Evolutionary conservation across 225 moss, liverwort and hornwort species (phyloP).

Genomic region (Bryoerythrophyllum caledonicum): DNA sequence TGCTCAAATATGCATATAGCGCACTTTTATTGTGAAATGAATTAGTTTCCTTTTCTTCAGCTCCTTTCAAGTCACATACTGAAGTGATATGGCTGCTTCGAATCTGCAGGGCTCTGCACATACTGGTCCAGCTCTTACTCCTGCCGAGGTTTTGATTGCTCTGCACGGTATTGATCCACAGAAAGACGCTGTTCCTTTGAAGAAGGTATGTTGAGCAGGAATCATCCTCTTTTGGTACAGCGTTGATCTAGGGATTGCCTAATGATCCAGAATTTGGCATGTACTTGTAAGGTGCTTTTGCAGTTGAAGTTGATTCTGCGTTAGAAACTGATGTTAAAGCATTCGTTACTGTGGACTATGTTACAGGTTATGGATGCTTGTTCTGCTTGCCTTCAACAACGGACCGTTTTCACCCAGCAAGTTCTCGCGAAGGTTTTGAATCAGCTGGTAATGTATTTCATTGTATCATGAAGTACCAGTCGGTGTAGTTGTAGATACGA

Average conservation of each 20-base stretch:
- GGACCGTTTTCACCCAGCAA: constrained; percentile 97
- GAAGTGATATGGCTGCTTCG: constrained; percentile 8
- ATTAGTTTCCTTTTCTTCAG: constrained; percentile 4
- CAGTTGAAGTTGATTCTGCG: not conserved
- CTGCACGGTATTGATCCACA: constrained; percentile 97
- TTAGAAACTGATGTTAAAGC: not conserved
- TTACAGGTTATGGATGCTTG: constrained; percentile 97
- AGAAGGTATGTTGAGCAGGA: constrained; percentile 58
- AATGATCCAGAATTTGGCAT: not conserved
- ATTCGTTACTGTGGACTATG: constrained; percentile 11
- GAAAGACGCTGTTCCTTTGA: constrained; percentile 82
- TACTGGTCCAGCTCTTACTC: constrained; percentile 89
- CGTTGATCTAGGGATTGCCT: too few relatives aligned
- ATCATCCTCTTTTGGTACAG: not conserved
- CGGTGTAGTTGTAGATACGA: not conserved
- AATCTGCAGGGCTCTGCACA: constrained; percentile 89
- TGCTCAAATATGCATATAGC: constrained; percentile 4
- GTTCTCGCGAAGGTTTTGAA: constrained; percentile 96
- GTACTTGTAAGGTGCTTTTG: constrained; percentile 4
- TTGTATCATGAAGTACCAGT: not conserved
- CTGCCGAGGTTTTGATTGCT: constrained; percentile 97
- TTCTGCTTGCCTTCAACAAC: constrained; percentile 95
- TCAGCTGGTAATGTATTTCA: constrained; percentile 73
- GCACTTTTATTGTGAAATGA: not conserved
- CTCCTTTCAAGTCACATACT: not conserved